A percentile compares a stretch with the other conserved stretches of the same genome.
phyloP scores from a whole-genome alignment of 805 yeast genomes.

The Candida coquimbonensis region DNA sequence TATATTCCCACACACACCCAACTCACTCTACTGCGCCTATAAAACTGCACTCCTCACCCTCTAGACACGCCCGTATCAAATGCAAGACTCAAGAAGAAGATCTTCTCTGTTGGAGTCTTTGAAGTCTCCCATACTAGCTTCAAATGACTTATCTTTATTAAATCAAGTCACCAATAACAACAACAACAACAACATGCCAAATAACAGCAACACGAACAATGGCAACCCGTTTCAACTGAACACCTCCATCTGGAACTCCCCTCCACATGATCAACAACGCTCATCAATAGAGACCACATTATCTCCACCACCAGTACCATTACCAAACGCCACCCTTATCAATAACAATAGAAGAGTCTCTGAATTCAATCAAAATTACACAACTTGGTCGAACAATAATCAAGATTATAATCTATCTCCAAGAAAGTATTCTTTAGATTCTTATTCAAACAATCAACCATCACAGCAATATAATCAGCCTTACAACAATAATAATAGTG shows the following conservation, averaged over 20 bases:
- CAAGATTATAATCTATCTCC: slow-evolving; percentile 6
- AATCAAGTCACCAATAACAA: background rate
- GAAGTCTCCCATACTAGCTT: slow-evolving; percentile 9
- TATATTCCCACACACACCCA: too few relatives aligned
- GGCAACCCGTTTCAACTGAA: slow-evolving; percentile 13
- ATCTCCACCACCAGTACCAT: background rate
- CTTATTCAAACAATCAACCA: background rate
- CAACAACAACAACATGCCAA: background rate
- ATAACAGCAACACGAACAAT: background rate
- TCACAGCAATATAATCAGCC: slow-evolving; percentile 2
- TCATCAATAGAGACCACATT: too few relatives aligned
- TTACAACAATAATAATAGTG: slow-evolving; percentile 6
- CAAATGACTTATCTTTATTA: slow-evolving; percentile 1
- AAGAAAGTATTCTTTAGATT: slow-evolving; percentile 15
- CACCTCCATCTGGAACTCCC: slow-evolving; percentile 9
- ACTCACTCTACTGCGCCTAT: too few relatives aligned
- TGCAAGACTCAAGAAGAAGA: slow-evolving; percentile 9
- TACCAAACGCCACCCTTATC: background rate
- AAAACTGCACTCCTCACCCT: background rate
- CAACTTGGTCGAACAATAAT: slow-evolving; percentile 4
- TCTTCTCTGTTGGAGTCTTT: slow-evolving; percentile 8
- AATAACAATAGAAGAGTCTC: slow-evolving; percentile 4
- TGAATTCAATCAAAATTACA: slow-evolving; percentile 5
- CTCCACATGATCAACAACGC: too few relatives aligned
- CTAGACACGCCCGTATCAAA: background rate